These are phyloP conservation scores for Telfairia occidentalis DNA, from an alignment of 331 rosid genomes.

Conservation along the genomic window DNA sequence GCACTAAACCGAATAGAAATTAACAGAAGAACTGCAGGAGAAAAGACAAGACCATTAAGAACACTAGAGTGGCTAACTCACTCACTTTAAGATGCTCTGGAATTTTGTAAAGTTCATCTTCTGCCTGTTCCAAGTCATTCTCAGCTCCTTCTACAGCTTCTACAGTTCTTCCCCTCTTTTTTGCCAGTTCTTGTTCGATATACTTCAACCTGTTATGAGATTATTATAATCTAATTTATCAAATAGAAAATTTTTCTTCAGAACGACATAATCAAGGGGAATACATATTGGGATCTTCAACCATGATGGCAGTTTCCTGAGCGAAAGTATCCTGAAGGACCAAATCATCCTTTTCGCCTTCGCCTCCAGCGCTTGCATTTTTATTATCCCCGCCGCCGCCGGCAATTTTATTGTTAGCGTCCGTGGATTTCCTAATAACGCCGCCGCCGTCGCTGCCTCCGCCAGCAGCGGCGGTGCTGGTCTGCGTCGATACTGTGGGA, in stretches of 20 bases:
- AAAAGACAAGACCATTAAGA: neutral
- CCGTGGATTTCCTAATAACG: conserved; percentile 13
- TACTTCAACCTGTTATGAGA: conserved; percentile 41
- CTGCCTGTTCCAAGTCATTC: conserved; percentile 78
- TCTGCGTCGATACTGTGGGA: conserved; percentile 19
- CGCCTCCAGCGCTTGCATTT: conserved; percentile 38
- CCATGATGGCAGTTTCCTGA: conserved; percentile 82
- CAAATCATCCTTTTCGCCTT: conserved; percentile 64
- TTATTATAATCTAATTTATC: neutral
- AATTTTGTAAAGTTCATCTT: conserved; percentile 83
- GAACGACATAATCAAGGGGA: neutral
- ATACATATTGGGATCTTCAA: conserved; percentile 93
- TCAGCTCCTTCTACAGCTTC: conserved; percentile 56
- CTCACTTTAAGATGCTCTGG: conserved; percentile 96
- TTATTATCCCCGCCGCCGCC: conserved; percentile 15
- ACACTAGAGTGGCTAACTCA: conserved; percentile 9
- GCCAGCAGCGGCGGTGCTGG: conserved; percentile 11
- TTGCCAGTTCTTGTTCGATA: conserved; percentile 76
- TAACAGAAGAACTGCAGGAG: neutral
- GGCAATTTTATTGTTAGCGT: conserved; percentile 15
- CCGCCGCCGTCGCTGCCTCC: neutral
- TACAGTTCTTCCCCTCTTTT: conserved; percentile 66
- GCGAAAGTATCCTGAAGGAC: conserved; percentile 89
- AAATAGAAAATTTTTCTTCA: neutral
- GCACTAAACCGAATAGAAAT: neutral